Evolutionary conservation across 129 eudicot genomes (phyloP).

Genomic region (Sambucus nigra): DNA sequence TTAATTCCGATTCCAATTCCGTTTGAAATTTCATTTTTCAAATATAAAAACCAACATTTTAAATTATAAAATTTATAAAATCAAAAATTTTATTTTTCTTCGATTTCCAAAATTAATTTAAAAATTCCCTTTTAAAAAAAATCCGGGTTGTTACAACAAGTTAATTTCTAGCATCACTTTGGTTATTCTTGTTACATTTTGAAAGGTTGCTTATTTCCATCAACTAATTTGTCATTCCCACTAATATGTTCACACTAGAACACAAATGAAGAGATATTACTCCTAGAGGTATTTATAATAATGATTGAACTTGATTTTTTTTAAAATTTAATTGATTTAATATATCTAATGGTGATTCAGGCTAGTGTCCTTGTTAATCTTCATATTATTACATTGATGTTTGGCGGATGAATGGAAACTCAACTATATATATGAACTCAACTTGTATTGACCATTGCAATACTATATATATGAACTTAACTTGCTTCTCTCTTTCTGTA

Average conservation of each 20-base stretch:
- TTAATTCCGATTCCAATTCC: too few relatives aligned
- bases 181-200: not conserved
- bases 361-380: not conserved
- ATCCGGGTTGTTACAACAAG: too few relatives aligned
- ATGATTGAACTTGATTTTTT: not conserved
- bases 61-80: too few relatives aligned
- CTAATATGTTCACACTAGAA: slow-evolving; percentile 92
- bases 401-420: not conserved
- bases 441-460: slow-evolving; percentile 76
- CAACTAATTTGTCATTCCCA: slow-evolving; percentile 86
- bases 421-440: slow-evolving; percentile 21
- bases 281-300: slow-evolving; percentile 73
- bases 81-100: too few relatives aligned
- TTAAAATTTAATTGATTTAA: not conserved
- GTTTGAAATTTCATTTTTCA: too few relatives aligned
- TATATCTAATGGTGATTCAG: not conserved
- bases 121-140: too few relatives aligned
- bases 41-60: too few relatives aligned
- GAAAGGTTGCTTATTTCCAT: slow-evolving; percentile 8
- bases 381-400: slow-evolving; percentile 5
- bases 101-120: too few relatives aligned
- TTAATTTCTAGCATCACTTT: not conserved
- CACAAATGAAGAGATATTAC: slow-evolving; percentile 92
- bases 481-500: slow-evolving; percentile 97
- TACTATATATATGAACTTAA: slow-evolving; percentile 68